These are phyloP conservation scores for Jatropha podagrica DNA, from an alignment of 441 rosid genomes.

Conservation along the genomic window DNA sequence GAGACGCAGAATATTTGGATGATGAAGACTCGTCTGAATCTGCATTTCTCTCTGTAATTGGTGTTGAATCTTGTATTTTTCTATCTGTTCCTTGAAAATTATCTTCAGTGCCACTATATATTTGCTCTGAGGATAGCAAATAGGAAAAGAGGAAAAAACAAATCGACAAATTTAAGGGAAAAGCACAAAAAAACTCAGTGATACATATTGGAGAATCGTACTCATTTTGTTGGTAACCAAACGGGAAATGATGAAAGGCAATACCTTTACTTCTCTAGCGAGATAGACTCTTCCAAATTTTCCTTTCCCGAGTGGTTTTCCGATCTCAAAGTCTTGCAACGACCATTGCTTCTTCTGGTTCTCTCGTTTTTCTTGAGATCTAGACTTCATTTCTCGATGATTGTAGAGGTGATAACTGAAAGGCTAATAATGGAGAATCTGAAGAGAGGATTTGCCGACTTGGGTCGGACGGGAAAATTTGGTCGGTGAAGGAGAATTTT, in stretches of 20 bases:
- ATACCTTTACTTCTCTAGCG: constrained; percentile 64
- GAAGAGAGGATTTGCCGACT: not conserved
- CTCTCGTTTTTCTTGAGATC: constrained; percentile 4
- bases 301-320: constrained; percentile 67
- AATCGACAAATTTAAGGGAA: no score
- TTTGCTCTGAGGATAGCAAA: constrained; percentile 47
- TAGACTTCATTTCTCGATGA: not conserved
- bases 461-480: not conserved
- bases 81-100: constrained; percentile 82
- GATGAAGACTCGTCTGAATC: constrained; percentile 69
- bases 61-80: constrained; percentile 74
- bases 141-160: not conserved
- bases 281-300: constrained; percentile 72
- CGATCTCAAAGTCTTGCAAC: constrained; percentile 60
- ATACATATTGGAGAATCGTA: not conserved
- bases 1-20: constrained; percentile 75
- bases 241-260: not conserved
- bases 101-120: constrained; percentile 81
- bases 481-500: not conserved
- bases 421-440: not conserved
- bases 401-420: not conserved
- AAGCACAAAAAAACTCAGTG: not conserved
- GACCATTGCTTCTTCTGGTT: constrained; percentile 42
- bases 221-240: not conserved
- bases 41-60: constrained; percentile 90